Evolutionary conservation across 352 stramenopile species (phyloP).

Genomic region (Phytophthora europaea): DNA sequence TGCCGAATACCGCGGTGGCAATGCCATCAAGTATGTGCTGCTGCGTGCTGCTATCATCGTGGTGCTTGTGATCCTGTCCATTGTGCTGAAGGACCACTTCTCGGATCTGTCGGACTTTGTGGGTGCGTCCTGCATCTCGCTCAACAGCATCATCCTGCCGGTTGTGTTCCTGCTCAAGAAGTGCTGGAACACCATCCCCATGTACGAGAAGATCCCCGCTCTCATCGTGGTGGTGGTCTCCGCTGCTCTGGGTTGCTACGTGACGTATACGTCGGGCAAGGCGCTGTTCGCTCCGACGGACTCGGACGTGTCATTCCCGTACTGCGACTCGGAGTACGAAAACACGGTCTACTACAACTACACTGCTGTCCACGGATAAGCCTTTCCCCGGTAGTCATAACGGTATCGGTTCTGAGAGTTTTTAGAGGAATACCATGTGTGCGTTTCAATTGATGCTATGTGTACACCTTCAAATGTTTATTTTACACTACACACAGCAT

Average conservation of each 20-base stretch:
- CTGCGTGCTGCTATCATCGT: constrained; percentile 46
- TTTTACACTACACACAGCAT: constrained; percentile 22
- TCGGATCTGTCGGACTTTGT: constrained; percentile 54
- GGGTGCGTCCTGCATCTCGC: constrained; percentile 50
- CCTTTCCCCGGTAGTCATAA: not conserved
- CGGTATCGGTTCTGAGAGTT: too few relatives aligned
- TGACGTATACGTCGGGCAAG: constrained; percentile 38
- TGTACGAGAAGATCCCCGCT: constrained; percentile 30
- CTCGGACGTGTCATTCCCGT: constrained; percentile 31
- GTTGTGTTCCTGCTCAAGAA: constrained; percentile 38
- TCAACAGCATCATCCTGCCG: constrained; percentile 55
- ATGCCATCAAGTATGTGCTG: constrained; percentile 48
- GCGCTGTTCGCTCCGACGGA: constrained; percentile 24
- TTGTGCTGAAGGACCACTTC: constrained; percentile 54
- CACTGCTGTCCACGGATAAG: constrained; percentile 27
- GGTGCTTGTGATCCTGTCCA: constrained; percentile 46
- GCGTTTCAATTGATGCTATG: too few relatives aligned
- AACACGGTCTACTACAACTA: constrained; percentile 43
- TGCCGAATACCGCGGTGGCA: constrained; percentile 42
- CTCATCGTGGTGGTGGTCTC: constrained; percentile 23
- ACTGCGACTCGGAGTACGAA: constrained; percentile 30
- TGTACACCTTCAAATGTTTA: too few relatives aligned
- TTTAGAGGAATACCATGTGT: too few relatives aligned
- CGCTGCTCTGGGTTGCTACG: constrained; percentile 24
- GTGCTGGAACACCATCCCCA: constrained; percentile 27